Conservation (phyloP, 208 protist genomes). For the Acanthamoeba castellanii region DNA sequence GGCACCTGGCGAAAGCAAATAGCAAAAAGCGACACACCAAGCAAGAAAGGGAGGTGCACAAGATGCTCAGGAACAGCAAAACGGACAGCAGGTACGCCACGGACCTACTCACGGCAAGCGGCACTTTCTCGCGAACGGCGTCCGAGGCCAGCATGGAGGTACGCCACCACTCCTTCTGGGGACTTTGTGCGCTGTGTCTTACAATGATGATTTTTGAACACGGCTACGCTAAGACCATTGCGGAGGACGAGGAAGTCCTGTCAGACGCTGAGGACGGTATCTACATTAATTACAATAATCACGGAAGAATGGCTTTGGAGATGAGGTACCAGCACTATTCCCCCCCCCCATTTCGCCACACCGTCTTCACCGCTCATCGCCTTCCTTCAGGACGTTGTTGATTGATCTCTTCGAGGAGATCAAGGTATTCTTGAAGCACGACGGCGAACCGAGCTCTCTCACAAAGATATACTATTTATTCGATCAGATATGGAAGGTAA, state of each 20-base stretch:
- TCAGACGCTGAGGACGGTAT: background rate
- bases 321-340: background rate
- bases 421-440: conserved; percentile 37
- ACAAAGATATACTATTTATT: conserved; percentile 34
- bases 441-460: background rate
- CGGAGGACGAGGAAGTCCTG: background rate
- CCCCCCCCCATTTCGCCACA: background rate
- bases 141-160: background rate
- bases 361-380: background rate
- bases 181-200: background rate
- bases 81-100: background rate
- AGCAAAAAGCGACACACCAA: conserved; percentile 3
- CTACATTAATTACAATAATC: conserved; percentile 5
- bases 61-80: conserved; percentile 49
- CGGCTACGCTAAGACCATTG: too few relatives aligned
- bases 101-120: background rate
- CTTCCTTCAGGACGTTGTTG: background rate
- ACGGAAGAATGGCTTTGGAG: conserved; percentile 2
- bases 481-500: conserved; percentile 26
- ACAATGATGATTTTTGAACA: too few relatives aligned
- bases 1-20: background rate
- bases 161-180: background rate
- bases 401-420: conserved; percentile 46
- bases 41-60: conserved; percentile 8
- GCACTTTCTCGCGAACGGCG: background rate